Base-by-base conservation (phyloP, 148 eudicot genomes). In the Camellia lanceoleosa region DNA sequence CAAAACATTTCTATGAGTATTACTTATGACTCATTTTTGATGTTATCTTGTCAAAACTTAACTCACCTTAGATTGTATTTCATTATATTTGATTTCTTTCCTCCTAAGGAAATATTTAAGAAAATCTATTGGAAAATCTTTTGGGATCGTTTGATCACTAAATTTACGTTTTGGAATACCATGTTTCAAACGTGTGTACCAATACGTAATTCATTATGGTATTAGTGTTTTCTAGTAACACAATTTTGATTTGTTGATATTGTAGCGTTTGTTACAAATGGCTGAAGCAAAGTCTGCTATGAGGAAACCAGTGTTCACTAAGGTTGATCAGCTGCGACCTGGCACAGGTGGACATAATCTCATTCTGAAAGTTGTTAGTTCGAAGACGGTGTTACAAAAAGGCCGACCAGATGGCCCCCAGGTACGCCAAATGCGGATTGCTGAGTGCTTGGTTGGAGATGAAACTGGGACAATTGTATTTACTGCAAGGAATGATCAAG, bases 401-500 rank as follows among this genome's bases (percentile, higher is more conserved):
- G 85, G 84, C 23, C 88, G 91, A 61, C 70, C 87, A 46, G 88
- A 88, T 74, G 87, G 85, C 4, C 84, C 87, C 19, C 88, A 85
- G 69, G 78, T 51, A 3, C 87, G 89, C 51, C 91, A 85, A 68
- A 69, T 73, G 74, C 84, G 79, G 59, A 82, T 90, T 67, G 89
- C 91, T 15, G 91, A 90, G 78, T 90, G 91, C 80, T 83, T 90
- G 80, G 87, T 90, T 14, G 93, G 93, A 44, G 93, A 90, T 79
- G 93, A 90, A 81, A 88, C 93, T 56, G 93, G 91, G 73, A 85
- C 89, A 68, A 84, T 90, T 66, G 74, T 90, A 76, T 90, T 90
- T 76, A 90, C 93, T 71, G 93, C 93, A 71, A 83, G 91, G 75
- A 88, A 90, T 77, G 91, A 87, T 11, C 93, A 90, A 90, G 93